Conservation (phyloP, 257 asterid species). For the Salvia rosmarinus region DNA sequence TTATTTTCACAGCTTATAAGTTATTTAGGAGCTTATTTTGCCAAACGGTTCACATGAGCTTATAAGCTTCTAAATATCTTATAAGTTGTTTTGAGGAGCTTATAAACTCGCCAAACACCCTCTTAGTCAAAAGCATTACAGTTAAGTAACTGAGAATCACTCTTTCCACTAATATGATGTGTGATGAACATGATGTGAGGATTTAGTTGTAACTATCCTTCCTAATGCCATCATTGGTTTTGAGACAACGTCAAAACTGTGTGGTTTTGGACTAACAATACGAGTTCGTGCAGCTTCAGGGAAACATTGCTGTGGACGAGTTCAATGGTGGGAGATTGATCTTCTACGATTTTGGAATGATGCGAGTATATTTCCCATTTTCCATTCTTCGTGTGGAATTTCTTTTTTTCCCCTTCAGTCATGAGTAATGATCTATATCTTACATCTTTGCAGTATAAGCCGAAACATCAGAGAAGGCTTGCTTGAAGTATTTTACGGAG, state of each 20-base stretch:
- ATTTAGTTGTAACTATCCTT: neutral
- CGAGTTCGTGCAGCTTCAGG: slow-evolving; percentile 65
- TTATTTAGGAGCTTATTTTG: too few species aligned
- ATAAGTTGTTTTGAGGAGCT: too few species aligned
- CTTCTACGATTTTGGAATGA: slow-evolving; percentile 87
- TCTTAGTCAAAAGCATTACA: neutral
- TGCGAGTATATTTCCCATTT: slow-evolving; percentile 72
- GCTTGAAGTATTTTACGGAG: slow-evolving; percentile 88
- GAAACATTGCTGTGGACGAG: slow-evolving; percentile 88
- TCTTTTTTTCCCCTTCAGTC: neutral
- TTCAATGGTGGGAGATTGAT: slow-evolving; percentile 86
- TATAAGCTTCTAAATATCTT: too few species aligned
- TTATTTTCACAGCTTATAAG: too few species aligned
- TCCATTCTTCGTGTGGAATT: neutral
- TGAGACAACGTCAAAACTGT: slow-evolving; percentile 22
- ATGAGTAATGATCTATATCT: neutral
- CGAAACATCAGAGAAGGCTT: slow-evolving; percentile 76
- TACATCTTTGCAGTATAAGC: slow-evolving; percentile 70
- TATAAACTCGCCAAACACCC: too few species aligned
- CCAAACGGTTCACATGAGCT: too few species aligned
- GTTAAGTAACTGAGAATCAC: neutral
- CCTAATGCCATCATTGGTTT: neutral
- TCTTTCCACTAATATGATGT: slow-evolving; percentile 13
- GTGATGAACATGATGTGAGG: slow-evolving; percentile 3
- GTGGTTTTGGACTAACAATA: slow-evolving; percentile 21